Evolutionary conservation across 1,139 yeast species (phyloP).

Genomic region (Taphrina populina): DNA sequence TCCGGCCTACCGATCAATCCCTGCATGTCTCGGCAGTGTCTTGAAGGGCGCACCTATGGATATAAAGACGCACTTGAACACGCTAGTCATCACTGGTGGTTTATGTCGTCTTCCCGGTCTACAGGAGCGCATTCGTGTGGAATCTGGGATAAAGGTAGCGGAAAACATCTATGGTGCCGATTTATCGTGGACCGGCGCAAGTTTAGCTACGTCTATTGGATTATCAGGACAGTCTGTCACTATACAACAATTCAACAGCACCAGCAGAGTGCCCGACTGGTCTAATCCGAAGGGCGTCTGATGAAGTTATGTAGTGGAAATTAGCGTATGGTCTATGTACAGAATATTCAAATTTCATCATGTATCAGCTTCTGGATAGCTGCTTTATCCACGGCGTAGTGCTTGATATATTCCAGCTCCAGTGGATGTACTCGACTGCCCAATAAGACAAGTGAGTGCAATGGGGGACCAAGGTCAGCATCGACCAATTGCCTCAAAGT

Average conservation of each 20-base stretch:
- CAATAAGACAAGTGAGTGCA: constrained; percentile 83
- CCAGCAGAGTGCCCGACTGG: constrained; percentile 32
- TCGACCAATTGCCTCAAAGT: constrained; percentile 58
- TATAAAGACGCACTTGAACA: constrained; percentile 12
- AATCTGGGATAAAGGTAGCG: constrained; percentile 5
- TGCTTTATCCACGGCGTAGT: constrained; percentile 66
- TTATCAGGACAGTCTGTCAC: constrained; percentile 10
- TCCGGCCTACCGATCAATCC: constrained; percentile 26
- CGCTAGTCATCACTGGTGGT: constrained; percentile 30
- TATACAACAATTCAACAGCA: constrained; percentile 15
- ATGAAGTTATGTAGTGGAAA: too few species aligned
- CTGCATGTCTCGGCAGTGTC: constrained; percentile 10
- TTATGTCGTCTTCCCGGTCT: constrained; percentile 29
- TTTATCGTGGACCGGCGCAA: constrained; percentile 24
- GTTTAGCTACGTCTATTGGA: constrained; percentile 10
- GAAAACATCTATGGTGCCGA: constrained; percentile 10
- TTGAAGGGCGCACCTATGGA: constrained; percentile 25
- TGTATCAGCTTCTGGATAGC: constrained; percentile 24
- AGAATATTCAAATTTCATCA: not conserved
- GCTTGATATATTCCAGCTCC: constrained; percentile 80
- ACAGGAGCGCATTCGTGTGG: constrained; percentile 20
- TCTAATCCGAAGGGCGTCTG: too few species aligned
- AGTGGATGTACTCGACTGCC: constrained; percentile 94
- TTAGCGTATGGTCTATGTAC: too few species aligned
- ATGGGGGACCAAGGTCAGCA: constrained; percentile 88